Base-by-base conservation (phyloP, 75 land plant species). In the Larix kaempferi region DNA sequence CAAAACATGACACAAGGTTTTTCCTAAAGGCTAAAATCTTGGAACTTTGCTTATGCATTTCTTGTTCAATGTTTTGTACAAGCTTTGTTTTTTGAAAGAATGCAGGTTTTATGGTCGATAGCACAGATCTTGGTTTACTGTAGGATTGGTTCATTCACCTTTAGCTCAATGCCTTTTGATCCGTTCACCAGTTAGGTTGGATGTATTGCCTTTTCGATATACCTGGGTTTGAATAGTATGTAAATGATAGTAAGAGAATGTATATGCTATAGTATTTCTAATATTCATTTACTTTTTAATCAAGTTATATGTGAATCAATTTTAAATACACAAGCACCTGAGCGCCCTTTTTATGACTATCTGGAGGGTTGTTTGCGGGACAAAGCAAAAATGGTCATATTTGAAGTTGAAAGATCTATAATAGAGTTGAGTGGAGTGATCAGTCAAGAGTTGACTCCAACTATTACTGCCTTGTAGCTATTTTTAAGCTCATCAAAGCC, bases 401-500 rank as follows among this genome's bases (percentile, higher is more conserved):
- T 94, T 84, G 99, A 96, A 80, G 99, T 98, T 78, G 99, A 98
- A 15, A 82, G 93, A 67, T 93, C 94, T 76, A 92, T 96, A 23
- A 96, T 98, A 57, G 94, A 92, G 81, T 82, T 94, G 61, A 90
- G 71, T 84, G 91, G 91, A 75, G 98, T 92, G n/a, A 96, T 91
- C 39, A 85, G 84, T 37, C 82, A 95, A 41, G 99, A 96, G 65
- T 69, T 96, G 77, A 96, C 97, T 59, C 95, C 98, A 60, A 95
- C 99, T 5, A 94, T 96, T 78, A 94, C 95, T 25, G 98, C 94
- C 27, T 77, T 96, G 56, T 95, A 96, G 71, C 86, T 96, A 60
- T 94, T 96, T 78, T 82, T 96, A 77, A 96, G 95, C 73, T 94
- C 95, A 39, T 94, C 98, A 11, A 96, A 96, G 84, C 99, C 99